Percentiles rank a stretch among this genome's conserved stretches.
phyloP scores from a whole-genome alignment of 352 stramenopile species.

The Globisporangium echinulatum region DNA sequence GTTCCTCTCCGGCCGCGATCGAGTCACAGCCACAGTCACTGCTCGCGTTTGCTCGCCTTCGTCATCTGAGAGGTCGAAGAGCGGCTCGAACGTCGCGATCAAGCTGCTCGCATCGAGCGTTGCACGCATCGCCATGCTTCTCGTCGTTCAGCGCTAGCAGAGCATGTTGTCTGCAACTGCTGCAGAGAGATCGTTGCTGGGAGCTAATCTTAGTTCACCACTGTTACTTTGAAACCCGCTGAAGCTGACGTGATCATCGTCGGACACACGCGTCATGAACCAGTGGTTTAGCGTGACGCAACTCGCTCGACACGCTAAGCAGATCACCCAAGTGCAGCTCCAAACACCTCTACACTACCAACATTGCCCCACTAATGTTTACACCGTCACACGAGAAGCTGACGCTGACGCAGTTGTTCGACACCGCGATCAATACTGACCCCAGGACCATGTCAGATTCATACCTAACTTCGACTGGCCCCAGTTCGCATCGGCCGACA shows the following conservation, averaged over 20 bases:
- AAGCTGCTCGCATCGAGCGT: conserved; percentile 17
- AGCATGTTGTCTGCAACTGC: too few species aligned
- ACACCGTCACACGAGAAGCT: background rate
- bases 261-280: too few species aligned
- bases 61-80: conserved; percentile 29
- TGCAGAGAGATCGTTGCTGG: too few species aligned
- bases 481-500: background rate
- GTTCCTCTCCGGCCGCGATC: conserved; percentile 1
- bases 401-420: conserved; percentile 13
- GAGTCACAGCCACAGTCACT: background rate
- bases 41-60: background rate
- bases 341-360: background rate
- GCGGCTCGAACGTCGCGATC: conserved; percentile 23
- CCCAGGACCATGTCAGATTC: background rate
- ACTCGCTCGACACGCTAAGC: conserved; percentile 14
- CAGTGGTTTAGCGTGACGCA: too few species aligned
- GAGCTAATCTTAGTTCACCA: background rate
- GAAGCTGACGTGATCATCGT: too few species aligned
- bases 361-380: background rate
- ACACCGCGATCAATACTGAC: conserved; percentile 7
- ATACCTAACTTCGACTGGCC: background rate
- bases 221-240: too few species aligned
- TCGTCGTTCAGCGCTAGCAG: too few species aligned
- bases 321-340: conserved; percentile 8
- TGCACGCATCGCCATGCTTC: conserved; percentile 7